A percentile compares a stretch with the other conserved stretches of the same genome.
Conservation (phyloP, 768 basidiomycete genomes). For the Auriscalpium orientale region DNA sequence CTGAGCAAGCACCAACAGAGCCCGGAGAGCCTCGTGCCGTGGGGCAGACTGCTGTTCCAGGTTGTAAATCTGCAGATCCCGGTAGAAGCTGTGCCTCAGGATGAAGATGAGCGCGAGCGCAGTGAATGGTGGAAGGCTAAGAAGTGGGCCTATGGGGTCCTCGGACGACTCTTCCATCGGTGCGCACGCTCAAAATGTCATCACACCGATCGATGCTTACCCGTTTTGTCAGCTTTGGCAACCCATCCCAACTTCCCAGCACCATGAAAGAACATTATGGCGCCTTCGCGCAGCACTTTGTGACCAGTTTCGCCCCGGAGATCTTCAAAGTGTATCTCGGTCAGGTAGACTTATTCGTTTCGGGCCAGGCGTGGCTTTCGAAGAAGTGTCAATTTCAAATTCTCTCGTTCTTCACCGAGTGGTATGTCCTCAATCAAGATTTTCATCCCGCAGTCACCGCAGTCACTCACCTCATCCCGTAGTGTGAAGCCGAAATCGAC, state of each 20-base stretch:
- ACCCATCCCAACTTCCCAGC: slow-evolving; percentile 77
- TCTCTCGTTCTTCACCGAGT: slow-evolving; percentile 81
- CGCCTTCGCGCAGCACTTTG: slow-evolving; percentile 71
- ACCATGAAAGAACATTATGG: slow-evolving; percentile 63
- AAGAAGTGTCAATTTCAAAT: slow-evolving; percentile 81
- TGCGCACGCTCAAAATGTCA: slow-evolving; percentile 17
- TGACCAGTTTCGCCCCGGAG: slow-evolving; percentile 74
- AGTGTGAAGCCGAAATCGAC: slow-evolving; percentile 93
- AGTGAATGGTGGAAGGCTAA: slow-evolving; percentile 89
- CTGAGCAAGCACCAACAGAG: slow-evolving; percentile 70
- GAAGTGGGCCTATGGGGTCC: slow-evolving; percentile 85
- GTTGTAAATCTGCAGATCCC: slow-evolving; percentile 71
- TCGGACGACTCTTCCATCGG: slow-evolving; percentile 76
- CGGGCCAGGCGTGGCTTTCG: slow-evolving; percentile 68
- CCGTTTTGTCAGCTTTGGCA: slow-evolving; percentile 54
- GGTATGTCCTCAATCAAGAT: slow-evolving; percentile 39
- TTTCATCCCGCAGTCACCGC: not conserved
- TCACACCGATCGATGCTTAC: not conserved
- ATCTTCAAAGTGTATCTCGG: slow-evolving; percentile 75
- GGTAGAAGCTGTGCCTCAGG: slow-evolving; percentile 53
- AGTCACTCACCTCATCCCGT: not conserved
- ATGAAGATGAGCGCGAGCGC: slow-evolving; percentile 69
- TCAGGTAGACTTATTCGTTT: slow-evolving; percentile 65
- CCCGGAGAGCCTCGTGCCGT: slow-evolving; percentile 70
- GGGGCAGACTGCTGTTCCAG: slow-evolving; percentile 78